These are phyloP conservation scores for Sugiyamaella qingdaonensis DNA, from an alignment of 805 yeast species.

Conservation along the genomic window DNA sequence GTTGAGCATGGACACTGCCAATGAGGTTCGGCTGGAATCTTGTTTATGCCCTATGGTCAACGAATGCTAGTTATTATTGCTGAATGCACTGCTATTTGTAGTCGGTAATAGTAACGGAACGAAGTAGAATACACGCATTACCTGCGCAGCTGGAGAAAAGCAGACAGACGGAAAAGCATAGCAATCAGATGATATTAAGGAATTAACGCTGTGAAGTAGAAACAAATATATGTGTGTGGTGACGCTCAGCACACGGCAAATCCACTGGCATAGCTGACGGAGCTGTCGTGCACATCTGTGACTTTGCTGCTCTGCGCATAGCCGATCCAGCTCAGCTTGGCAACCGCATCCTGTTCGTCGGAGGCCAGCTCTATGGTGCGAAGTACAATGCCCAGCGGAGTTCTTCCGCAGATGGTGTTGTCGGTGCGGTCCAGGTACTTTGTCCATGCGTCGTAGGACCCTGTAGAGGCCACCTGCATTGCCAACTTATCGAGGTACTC, in stretches of 20 bases:
- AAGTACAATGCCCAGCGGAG: constrained; percentile 67
- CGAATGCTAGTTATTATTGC: too few relatives aligned
- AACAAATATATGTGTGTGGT: background rate
- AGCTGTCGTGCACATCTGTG: constrained; percentile 49
- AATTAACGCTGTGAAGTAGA: background rate
- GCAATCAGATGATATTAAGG: too few relatives aligned
- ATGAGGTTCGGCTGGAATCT: too few relatives aligned
- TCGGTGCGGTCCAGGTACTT: constrained; percentile 65
- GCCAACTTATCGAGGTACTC: constrained; percentile 68
- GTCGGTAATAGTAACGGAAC: too few relatives aligned
- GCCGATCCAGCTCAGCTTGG: constrained; percentile 61
- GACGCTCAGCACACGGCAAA: constrained; percentile 37
- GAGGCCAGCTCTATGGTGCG: constrained; percentile 43
- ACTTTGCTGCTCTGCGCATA: constrained; percentile 73
- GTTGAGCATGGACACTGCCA: too few relatives aligned
- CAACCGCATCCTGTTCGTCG: too few relatives aligned
- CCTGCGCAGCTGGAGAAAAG: too few relatives aligned
- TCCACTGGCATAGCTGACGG: constrained; percentile 92
- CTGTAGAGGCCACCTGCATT: constrained; percentile 55
- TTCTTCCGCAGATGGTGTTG: constrained; percentile 91
- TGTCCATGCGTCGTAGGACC: constrained; percentile 58
- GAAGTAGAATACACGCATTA: too few relatives aligned
- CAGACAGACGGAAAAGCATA: too few relatives aligned
- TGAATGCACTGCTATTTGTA: too few relatives aligned
- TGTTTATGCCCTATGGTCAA: too few relatives aligned